These are phyloP conservation scores for Iberis pinnata DNA, from an alignment of 345 rosid species.

Conservation along the genomic window DNA sequence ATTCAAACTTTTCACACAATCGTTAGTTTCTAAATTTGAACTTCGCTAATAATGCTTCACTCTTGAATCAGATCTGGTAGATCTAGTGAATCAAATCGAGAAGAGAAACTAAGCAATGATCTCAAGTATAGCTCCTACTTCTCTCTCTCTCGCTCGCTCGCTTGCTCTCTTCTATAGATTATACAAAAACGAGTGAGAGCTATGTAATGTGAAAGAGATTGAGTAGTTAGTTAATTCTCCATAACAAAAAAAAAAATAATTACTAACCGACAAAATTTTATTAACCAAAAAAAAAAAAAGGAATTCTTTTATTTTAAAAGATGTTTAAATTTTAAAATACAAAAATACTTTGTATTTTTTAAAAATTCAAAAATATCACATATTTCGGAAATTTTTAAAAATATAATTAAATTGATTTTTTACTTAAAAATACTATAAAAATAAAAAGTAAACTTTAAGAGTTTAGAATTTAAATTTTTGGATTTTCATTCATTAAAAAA, in stretches of 20 bases:
- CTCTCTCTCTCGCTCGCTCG: neutral
- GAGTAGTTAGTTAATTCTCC: neutral
- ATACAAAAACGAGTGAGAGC: slow-evolving; percentile 5
- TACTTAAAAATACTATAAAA: too few species aligned
- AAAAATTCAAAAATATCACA: too few species aligned
- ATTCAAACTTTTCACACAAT: slow-evolving; percentile 16
- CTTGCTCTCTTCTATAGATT: neutral
- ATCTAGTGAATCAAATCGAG: slow-evolving; percentile 4
- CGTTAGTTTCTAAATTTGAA: slow-evolving; percentile 2
- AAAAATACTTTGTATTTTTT: too few species aligned
- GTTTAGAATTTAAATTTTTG: too few species aligned
- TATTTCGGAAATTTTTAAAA: too few species aligned
- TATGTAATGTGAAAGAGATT: slow-evolving; percentile 1
- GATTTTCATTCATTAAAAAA: too few species aligned
- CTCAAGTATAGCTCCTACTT: neutral
- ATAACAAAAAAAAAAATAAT: neutral
- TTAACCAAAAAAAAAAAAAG: too few species aligned
- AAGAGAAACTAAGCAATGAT: slow-evolving; percentile 12
- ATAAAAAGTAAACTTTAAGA: too few species aligned
- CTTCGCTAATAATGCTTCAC: slow-evolving; percentile 2
- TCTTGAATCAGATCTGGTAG: slow-evolving; percentile 29
- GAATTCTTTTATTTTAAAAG: too few species aligned
- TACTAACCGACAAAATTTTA: slow-evolving; percentile 23
- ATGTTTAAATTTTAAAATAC: too few species aligned
- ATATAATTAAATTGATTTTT: too few species aligned